Conservation (phyloP, 2,329 filamentous ascomycete genomes). For the Colletotrichum simmondsii region DNA sequence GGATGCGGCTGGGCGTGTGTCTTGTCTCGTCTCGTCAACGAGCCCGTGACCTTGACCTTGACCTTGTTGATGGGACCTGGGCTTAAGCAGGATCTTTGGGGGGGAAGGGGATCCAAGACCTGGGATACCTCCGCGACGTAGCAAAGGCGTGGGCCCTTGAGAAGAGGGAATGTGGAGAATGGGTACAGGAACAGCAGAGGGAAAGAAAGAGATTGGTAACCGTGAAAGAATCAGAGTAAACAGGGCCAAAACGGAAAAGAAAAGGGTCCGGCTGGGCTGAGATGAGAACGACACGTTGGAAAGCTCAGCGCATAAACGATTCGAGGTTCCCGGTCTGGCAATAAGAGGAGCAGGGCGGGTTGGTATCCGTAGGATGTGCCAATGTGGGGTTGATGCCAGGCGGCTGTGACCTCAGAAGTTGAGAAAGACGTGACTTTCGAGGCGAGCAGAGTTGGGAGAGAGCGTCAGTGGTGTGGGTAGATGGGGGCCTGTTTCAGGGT, state of each 20-base stretch:
- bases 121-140: background rate
- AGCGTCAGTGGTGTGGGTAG: conserved; percentile 11
- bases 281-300: background rate
- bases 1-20: conserved; percentile 6
- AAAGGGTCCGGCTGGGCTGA: conserved; percentile 13
- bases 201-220: background rate
- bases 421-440: background rate
- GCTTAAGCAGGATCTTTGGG: conserved; percentile 17
- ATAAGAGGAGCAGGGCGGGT: background rate
- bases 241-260: conserved; percentile 6
- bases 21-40: conserved; percentile 29
- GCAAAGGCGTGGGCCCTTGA: conserved; percentile 14
- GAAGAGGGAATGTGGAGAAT: conserved; percentile 6
- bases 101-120: background rate
- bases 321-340: background rate
- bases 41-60: conserved; percentile 27
- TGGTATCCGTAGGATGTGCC: too few species aligned
- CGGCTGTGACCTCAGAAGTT: background rate
- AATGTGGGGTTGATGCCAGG: background rate
- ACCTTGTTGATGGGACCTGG: conserved; percentile 7
- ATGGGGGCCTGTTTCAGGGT: conserved; percentile 27
- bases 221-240: too few species aligned
- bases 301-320: background rate
- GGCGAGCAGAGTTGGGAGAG: background rate
- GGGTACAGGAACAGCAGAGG: background rate